These are phyloP conservation scores for Mentha longifolia DNA, from an alignment of 257 asterid genomes.

Conservation along the genomic window DNA sequence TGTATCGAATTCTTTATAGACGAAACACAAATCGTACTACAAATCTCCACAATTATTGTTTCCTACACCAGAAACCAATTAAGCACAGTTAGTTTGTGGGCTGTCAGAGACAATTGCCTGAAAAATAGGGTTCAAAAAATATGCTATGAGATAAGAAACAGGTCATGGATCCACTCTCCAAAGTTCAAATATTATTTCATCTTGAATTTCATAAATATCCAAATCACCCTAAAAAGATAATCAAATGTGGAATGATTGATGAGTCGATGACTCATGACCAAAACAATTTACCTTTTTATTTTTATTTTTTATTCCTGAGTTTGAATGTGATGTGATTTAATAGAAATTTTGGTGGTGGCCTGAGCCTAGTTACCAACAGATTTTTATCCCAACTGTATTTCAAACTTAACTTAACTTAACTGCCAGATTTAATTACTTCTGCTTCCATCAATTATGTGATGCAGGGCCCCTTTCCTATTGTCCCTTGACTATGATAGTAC, in stretches of 20 bases:
- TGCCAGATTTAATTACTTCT: conserved; percentile 14
- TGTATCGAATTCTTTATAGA: too few species aligned
- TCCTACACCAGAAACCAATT: too few species aligned
- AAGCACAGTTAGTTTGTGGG: neutral
- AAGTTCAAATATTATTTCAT: neutral
- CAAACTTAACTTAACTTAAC: conserved; percentile 11
- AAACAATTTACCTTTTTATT: neutral
- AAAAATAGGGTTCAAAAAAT: conserved; percentile 32
- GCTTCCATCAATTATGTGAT: neutral
- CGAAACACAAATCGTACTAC: too few species aligned
- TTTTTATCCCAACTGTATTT: conserved; percentile 14
- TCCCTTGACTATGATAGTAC: neutral
- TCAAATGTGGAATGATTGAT: conserved; percentile 30
- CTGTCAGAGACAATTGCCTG: conserved; percentile 29
- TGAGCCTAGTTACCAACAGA: neutral
- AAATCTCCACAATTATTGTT: too few species aligned
- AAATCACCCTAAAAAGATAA: neutral
- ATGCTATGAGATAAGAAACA: conserved; percentile 30
- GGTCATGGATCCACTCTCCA: conserved; percentile 13
- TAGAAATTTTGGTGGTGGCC: neutral
- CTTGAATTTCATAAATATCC: conserved; percentile 15
- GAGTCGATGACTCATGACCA: neutral
- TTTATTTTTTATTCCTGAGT: neutral
- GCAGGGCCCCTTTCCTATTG: neutral
- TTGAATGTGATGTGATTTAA: neutral